phyloP scores from a whole-genome alignment of 1,139 yeast genomes.

The Yamadazyma taylorii region DNA sequence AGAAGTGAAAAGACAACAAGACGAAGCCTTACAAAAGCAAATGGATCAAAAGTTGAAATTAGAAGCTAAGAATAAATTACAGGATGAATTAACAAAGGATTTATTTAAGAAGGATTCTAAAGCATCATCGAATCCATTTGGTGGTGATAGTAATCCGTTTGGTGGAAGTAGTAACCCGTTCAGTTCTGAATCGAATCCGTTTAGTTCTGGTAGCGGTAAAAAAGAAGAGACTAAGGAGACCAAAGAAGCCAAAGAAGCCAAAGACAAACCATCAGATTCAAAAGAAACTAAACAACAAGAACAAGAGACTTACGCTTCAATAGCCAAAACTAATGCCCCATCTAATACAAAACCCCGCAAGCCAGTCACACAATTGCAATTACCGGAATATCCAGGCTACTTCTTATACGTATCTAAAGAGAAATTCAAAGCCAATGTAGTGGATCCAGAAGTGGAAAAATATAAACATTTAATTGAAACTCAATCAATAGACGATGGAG shows the following conservation, averaged over 20 bases:
- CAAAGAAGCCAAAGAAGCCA: too few species aligned
- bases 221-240: too few species aligned
- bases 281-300: too few species aligned
- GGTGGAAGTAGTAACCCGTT: constrained; percentile 33
- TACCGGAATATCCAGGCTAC: constrained; percentile 60
- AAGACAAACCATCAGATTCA: constrained; percentile 4
- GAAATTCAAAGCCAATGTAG: constrained; percentile 39
- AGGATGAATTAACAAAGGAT: constrained; percentile 47
- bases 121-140: constrained; percentile 31
- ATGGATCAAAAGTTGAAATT: constrained; percentile 43
- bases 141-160: constrained; percentile 24
- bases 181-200: constrained; percentile 17
- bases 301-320: constrained; percentile 26
- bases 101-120: constrained; percentile 27
- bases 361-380: constrained; percentile 10
- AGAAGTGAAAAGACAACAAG: constrained; percentile 37
- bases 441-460: constrained; percentile 45
- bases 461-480: constrained; percentile 51
- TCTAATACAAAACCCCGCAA: too few species aligned
- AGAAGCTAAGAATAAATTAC: constrained; percentile 41
- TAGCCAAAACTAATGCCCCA: too few species aligned
- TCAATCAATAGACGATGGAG: constrained; percentile 34
- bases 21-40: constrained; percentile 32
- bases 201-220: too few species aligned
- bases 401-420: constrained; percentile 72